Percentiles rank a stretch among this genome's conserved stretches.
Conservation (phyloP, 2,329 filamentous ascomycete genomes). For the Trichoderma sp. region DNA sequence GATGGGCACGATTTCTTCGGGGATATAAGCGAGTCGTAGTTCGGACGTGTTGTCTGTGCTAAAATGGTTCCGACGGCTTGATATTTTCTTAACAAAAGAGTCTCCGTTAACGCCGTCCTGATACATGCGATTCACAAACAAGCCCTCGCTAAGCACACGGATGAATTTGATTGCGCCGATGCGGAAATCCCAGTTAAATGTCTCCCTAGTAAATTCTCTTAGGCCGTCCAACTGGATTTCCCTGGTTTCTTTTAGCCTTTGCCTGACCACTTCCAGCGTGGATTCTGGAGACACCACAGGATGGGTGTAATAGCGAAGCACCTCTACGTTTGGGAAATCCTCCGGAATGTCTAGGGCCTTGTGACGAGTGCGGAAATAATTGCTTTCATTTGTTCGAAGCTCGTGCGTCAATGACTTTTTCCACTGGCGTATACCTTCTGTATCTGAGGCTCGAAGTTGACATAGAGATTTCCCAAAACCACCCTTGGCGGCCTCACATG, state of each 20-base stretch:
- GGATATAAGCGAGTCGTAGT: conserved; percentile 74
- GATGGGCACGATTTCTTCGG: conserved; percentile 72
- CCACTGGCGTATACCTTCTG: conserved; percentile 64
- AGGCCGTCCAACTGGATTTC: conserved; percentile 48
- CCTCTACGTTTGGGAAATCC: conserved; percentile 73
- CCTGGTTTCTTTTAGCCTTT: conserved; percentile 26
- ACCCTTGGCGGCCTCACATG: conserved; percentile 84
- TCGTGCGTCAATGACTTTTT: conserved; percentile 69
- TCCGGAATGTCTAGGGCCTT: conserved; percentile 72
- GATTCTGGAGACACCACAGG: conserved; percentile 74
- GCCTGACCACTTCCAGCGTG: conserved; percentile 29
- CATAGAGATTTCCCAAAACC: conserved; percentile 80
- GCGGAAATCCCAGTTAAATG: conserved; percentile 81
- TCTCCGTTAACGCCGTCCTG: conserved; percentile 27
- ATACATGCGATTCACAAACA: conserved; percentile 62
- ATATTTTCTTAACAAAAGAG: conserved; percentile 62
- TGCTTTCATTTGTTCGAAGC: conserved; percentile 77
- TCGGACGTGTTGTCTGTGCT: conserved; percentile 75
- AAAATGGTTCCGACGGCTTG: conserved; percentile 65
- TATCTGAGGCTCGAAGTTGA: conserved; percentile 58
- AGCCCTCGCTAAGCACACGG: conserved; percentile 70
- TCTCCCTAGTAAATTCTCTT: conserved; percentile 70
- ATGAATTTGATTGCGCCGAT: conserved; percentile 83
- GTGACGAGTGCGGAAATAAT: conserved; percentile 74
- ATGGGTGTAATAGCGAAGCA: conserved; percentile 83